Conservation (phyloP, 768 basidiomycete genomes). For the Chlorophyllum brunneum region DNA sequence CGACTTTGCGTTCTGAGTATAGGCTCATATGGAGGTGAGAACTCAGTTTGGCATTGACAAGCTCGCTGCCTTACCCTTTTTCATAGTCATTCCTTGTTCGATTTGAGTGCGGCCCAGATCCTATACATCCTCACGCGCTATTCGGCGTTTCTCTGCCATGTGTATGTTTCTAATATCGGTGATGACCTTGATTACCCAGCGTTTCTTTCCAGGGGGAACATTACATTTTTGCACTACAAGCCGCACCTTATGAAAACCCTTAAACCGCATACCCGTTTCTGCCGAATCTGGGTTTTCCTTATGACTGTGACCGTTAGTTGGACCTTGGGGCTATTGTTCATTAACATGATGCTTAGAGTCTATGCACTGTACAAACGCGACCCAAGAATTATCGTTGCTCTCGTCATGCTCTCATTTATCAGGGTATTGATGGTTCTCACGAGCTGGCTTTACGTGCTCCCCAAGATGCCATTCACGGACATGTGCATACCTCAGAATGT, state of each 20-base stretch:
- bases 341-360: neutral
- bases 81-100: neutral
- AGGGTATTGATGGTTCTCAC: neutral
- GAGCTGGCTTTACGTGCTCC: neutral
- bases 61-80: neutral
- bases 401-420: neutral
- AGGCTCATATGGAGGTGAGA: neutral
- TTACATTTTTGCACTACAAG: no score
- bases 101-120: neutral
- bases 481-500: neutral
- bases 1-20: neutral
- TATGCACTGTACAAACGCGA: neutral
- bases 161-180: neutral
- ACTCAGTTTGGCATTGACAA: neutral
- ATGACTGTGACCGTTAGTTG: neutral
- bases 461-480: neutral
- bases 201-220: neutral
- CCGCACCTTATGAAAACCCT: neutral
- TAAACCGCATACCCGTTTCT: neutral
- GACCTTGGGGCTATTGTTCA: neutral
- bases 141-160: neutral
- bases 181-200: neutral
- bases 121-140: slow-evolving; percentile 5
- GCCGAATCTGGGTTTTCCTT: neutral
- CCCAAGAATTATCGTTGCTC: neutral